A percentile compares a stretch with the other conserved stretches of the same genome.
These are phyloP conservation scores for Yamadazyma taylorii DNA, from an alignment of 1,139 yeast genomes.

Conservation along the genomic window DNA sequence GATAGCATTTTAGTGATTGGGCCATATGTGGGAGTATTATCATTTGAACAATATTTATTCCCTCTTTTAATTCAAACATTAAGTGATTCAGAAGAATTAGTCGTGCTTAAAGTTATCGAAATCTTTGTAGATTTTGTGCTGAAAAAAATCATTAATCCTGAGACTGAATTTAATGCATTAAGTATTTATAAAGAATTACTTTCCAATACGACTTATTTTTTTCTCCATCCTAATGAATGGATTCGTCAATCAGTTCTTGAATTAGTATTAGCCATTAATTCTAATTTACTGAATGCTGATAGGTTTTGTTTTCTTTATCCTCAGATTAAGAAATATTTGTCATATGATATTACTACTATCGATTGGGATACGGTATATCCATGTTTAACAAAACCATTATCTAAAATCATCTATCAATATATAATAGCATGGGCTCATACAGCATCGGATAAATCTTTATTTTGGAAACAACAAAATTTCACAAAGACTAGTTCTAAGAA, in stretches of 20 bases:
- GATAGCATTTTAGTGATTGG: conserved; percentile 77
- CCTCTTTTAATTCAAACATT: conserved; percentile 83
- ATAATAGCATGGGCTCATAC: conserved; percentile 72
- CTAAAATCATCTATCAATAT: conserved; percentile 64
- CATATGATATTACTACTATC: conserved; percentile 71
- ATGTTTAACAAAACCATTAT: conserved; percentile 63
- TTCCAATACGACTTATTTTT: conserved; percentile 28
- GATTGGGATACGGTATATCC: conserved; percentile 65
- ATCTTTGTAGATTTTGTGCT: conserved; percentile 48
- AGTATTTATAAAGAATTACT: conserved; percentile 42
- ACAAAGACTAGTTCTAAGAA: conserved; percentile 14
- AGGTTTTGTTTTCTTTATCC: conserved; percentile 82
- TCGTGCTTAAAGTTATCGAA: conserved; percentile 72
- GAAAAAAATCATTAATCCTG: conserved; percentile 35
- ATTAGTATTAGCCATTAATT: conserved; percentile 61
- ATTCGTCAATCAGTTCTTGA: conserved; percentile 69
- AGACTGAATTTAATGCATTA: conserved; percentile 40
- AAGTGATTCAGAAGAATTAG: conserved; percentile 80
- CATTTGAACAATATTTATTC: conserved; percentile 83
- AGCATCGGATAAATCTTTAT: conserved; percentile 61
- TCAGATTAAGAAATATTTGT: conserved; percentile 70
- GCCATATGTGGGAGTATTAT: conserved; percentile 74
- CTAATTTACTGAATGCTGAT: conserved; percentile 72
- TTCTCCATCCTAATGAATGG: conserved; percentile 87
- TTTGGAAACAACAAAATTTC: conserved; percentile 53